Base-by-base conservation (phyloP, 2,329 filamentous ascomycete genomes). In the Nigrospora osmanthi region DNA sequence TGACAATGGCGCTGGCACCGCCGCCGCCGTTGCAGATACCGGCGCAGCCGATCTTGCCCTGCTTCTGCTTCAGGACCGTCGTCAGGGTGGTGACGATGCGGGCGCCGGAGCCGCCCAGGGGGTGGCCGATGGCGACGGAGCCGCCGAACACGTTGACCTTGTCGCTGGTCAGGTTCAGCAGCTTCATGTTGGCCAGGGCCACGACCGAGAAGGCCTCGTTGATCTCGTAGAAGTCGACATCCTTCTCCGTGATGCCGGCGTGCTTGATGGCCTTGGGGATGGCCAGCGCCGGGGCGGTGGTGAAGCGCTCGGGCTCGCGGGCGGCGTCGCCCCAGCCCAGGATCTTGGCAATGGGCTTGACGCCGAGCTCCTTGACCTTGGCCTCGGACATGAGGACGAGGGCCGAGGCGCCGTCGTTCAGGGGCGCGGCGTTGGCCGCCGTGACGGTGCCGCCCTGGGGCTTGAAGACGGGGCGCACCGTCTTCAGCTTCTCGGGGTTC, bases 151-250 rank as follows among this genome's bases (percentile, higher is more conserved):
- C 74, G 71, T 98, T 98, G 63, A 98, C 90, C 71, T 89, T 94
- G 48, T 90, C 87, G 53, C 87, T 78, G 52, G 75, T 74, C 46
- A 98, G 71, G 50, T 75, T 77, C 35, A 98, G 81, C 45, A 97
- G 68, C 80, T 98, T 95, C 72, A 95, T 82, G 75, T 98, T 98
- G 54, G 93, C 90, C 43, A 98, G 78, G 35, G 93, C 89, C 52
- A 98, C 93, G 41, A 95, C 93, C 51, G 87, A 93, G 76, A 98
- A 98, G 36, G 93, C 93, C 76, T 98, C 93, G 75, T 98, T 98
- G 76, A 98, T 96, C 76, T 98, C 93, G 67, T 93, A 98, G 57
- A 82, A 93, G 60, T 97, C 91, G 47, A 98, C 77, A 48, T 87
- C 76, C 52, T 84, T 80, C 55, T 83, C 77, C 46, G 81, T 78